Evolutionary conservation across 2,329 filamentous ascomycete genomes (phyloP).

Genomic region (Fusarium armeniacum): DNA sequence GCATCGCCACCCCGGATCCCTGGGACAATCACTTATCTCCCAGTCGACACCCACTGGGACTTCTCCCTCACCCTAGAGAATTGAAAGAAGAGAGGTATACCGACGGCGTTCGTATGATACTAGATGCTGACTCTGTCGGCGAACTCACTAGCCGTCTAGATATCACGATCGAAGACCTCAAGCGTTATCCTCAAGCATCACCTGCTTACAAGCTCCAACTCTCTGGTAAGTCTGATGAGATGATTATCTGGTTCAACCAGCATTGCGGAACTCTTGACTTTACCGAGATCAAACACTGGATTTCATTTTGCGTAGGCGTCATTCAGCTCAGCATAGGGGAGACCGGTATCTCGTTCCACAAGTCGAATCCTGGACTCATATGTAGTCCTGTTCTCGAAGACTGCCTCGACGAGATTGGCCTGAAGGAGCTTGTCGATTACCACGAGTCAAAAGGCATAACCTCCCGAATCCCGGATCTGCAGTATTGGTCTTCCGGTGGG

Average conservation of each 20-base stretch:
- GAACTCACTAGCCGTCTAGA: conserved; percentile 22
- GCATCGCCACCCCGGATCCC: conserved; percentile 27
- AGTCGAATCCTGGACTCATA: conserved; percentile 4
- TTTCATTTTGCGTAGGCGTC: conserved; percentile 21
- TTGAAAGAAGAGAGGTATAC: conserved; percentile 11
- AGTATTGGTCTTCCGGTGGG: conserved; percentile 10
- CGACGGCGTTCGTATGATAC: conserved; percentile 10
- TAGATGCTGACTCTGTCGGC: neutral
- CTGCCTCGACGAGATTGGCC: conserved; percentile 4
- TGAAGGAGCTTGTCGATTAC: neutral
- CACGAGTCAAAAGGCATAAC: neutral
- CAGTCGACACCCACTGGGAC: conserved; percentile 18
- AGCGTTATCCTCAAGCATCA: neutral
- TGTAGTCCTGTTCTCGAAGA: conserved; percentile 7
- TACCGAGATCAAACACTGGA: conserved; percentile 31
- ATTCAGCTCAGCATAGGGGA: conserved; percentile 1
- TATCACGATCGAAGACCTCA: conserved; percentile 2
- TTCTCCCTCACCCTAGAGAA: conserved; percentile 31
- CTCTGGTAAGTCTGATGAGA: neutral
- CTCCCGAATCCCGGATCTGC: conserved; percentile 19
- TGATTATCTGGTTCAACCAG: conserved; percentile 33
- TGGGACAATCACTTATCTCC: conserved; percentile 39
- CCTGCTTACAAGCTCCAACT: conserved; percentile 32
- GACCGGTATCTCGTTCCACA: neutral
- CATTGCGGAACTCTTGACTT: conserved; percentile 38